Conservation (phyloP, 305 asterid genomes). For the Fraxinus floribunda region DNA sequence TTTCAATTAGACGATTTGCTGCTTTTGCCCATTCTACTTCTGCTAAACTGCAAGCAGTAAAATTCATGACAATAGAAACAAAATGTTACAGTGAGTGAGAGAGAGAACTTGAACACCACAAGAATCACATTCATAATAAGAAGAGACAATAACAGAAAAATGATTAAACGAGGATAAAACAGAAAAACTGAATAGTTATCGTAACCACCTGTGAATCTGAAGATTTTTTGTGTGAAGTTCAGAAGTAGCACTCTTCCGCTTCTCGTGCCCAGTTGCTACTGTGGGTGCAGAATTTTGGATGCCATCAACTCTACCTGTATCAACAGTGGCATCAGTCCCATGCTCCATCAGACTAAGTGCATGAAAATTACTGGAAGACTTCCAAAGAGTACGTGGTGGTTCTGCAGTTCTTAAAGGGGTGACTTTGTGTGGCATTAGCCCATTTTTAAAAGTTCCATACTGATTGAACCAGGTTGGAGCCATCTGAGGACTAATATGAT, state of each 20-base stretch:
- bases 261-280: slow-evolving; percentile 46
- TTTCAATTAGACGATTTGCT: slow-evolving; percentile 45
- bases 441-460: slow-evolving; percentile 51
- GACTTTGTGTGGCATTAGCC: slow-evolving; percentile 40
- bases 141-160: neutral
- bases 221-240: slow-evolving; percentile 42
- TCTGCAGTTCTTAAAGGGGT: slow-evolving; percentile 38
- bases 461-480: slow-evolving; percentile 71
- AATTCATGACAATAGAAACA: slow-evolving; percentile 27
- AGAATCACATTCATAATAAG: neutral
- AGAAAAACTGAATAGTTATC: slow-evolving; percentile 6
- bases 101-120: neutral
- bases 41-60: slow-evolving; percentile 46
- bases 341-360: slow-evolving; percentile 36
- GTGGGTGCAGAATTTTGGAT: slow-evolving; percentile 34
- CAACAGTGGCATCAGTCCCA: slow-evolving; percentile 4
- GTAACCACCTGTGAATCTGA: slow-evolving; percentile 52
- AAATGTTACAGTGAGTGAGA: slow-evolving; percentile 18
- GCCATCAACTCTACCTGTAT: slow-evolving; percentile 36
- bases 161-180: neutral
- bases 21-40: slow-evolving; percentile 63
- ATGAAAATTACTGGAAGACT: slow-evolving; percentile 38
- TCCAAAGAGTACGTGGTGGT: slow-evolving; percentile 40
- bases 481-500: slow-evolving; percentile 47
- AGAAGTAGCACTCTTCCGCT: slow-evolving; percentile 62